These are phyloP conservation scores for Hymenoscyphus linearis DNA, from an alignment of 2,329 filamentous ascomycete species.

Conservation along the genomic window DNA sequence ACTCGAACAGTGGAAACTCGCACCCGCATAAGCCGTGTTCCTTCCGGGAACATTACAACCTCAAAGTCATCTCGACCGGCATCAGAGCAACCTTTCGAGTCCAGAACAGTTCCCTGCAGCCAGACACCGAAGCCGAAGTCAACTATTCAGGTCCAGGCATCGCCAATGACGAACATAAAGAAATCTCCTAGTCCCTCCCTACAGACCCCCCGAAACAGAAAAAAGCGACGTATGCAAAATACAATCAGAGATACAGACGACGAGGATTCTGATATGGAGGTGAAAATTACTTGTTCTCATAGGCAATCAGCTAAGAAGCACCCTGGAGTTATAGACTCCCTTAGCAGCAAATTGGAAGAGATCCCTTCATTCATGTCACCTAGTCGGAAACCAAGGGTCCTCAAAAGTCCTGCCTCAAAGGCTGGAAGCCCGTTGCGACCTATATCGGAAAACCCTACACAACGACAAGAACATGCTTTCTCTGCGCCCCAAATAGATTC, in stretches of 20 bases:
- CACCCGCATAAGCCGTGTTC: slow-evolving; percentile 24
- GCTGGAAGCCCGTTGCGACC: slow-evolving; percentile 25
- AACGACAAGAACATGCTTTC: slow-evolving; percentile 19
- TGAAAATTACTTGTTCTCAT: slow-evolving; percentile 15
- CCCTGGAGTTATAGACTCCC: slow-evolving; percentile 11
- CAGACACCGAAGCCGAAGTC: slow-evolving; percentile 3
- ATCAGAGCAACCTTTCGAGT: not conserved
- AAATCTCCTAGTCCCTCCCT: slow-evolving; percentile 8
- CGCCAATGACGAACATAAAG: slow-evolving; percentile 14
- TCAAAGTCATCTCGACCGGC: slow-evolving; percentile 1
- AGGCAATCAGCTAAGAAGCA: slow-evolving; percentile 14
- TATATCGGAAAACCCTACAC: slow-evolving; percentile 24
- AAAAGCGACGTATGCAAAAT: slow-evolving; percentile 9
- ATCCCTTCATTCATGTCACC: slow-evolving; percentile 12
- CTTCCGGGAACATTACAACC: slow-evolving; percentile 14
- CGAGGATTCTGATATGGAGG: slow-evolving; percentile 24
- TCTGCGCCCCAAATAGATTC: slow-evolving; percentile 25
- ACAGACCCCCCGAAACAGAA: slow-evolving; percentile 15
- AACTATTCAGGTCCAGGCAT: slow-evolving; percentile 24
- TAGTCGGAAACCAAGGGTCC: slow-evolving; percentile 4
- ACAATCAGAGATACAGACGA: slow-evolving; percentile 32
- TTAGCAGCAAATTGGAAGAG: slow-evolving; percentile 6
- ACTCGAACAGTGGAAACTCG: slow-evolving; percentile 24
- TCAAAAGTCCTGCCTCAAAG: slow-evolving; percentile 13
- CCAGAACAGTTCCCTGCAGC: not conserved